phyloP scores from a whole-genome alignment of 768 basidiomycete species.

The Russula vinacea region DNA sequence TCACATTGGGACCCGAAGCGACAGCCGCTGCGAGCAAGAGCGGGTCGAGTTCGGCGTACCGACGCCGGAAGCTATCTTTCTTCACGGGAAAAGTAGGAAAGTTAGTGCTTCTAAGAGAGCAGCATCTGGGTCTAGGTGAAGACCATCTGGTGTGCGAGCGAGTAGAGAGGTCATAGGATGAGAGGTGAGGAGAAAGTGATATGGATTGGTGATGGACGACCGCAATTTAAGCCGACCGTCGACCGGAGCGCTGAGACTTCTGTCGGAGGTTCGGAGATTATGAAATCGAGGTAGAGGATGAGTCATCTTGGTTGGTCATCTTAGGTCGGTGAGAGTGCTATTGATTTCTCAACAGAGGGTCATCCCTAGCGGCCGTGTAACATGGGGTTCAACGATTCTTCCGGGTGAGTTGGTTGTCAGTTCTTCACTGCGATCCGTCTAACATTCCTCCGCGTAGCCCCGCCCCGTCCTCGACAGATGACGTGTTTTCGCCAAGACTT shows the following conservation, averaged over 20 bases:
- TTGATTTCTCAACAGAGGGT: too few relatives aligned
- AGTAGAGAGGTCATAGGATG: conserved; percentile 33
- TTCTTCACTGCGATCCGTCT: background rate
- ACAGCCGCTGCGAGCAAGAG: conserved; percentile 73
- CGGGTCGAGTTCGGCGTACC: conserved; percentile 75
- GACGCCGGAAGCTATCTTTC: conserved; percentile 48
- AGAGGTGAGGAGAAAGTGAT: background rate
- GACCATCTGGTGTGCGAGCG: conserved; percentile 32
- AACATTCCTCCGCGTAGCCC: background rate
- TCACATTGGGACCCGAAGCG: conserved; percentile 72
- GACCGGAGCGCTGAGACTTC: background rate
- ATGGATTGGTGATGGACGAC: background rate
- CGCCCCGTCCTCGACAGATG: background rate
- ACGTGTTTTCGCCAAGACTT: background rate
- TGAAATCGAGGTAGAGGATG: background rate
- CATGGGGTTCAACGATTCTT: background rate
- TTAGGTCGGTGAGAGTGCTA: too few relatives aligned
- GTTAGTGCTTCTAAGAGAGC: conserved; percentile 66
- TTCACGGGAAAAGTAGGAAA: conserved; percentile 42
- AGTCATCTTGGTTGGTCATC: background rate
- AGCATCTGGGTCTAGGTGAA: conserved; percentile 46
- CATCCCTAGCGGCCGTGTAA: background rate
- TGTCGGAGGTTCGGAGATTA: conserved; percentile 7
- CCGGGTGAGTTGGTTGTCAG: background rate
- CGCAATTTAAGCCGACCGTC: conserved; percentile 14